phyloP scores from a whole-genome alignment of 1,139 yeast genomes.

The Candida dubliniensis region DNA sequence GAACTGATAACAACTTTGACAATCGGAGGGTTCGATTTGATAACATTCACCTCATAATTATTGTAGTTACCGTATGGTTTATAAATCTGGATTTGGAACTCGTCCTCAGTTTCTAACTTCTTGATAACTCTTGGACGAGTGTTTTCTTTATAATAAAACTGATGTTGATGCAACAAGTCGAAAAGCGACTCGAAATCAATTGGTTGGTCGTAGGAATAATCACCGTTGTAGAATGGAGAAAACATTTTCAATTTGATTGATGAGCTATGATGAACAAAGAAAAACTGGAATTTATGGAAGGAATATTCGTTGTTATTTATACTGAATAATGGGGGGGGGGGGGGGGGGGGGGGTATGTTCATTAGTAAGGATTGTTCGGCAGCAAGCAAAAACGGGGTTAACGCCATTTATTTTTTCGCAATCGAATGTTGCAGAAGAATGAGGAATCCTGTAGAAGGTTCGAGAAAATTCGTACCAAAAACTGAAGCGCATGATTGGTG shows the following conservation, averaged over 20 bases:
- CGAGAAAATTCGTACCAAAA: slow-evolving; percentile 1
- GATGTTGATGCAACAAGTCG: slow-evolving; percentile 15
- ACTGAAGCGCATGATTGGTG: not conserved
- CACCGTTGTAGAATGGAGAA: slow-evolving; percentile 6
- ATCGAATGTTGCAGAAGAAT: slow-evolving; percentile 6
- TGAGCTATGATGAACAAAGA: not conserved
- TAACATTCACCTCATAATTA: slow-evolving; percentile 40
- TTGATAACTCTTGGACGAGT: slow-evolving; percentile 35
- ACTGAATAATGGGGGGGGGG: not conserved
- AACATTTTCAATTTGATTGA: slow-evolving; percentile 3
- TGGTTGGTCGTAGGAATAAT: not conserved
- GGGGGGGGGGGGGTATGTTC: not conserved
- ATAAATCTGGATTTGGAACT: slow-evolving; percentile 40
- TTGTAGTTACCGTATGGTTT: slow-evolving; percentile 38
- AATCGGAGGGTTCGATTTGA: slow-evolving; percentile 22
- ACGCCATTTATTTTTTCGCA: slow-evolving; percentile 3
- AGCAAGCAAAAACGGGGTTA: not conserved
- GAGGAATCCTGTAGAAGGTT: slow-evolving; percentile 2
- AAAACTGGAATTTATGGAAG: not conserved
- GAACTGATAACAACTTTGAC: slow-evolving; percentile 34
- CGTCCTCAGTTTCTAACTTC: slow-evolving; percentile 39
- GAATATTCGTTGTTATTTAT: not conserved
- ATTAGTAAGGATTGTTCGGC: not conserved
- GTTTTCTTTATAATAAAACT: slow-evolving; percentile 11
- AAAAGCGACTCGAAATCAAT: slow-evolving; percentile 12